Percentiles rank a stretch among this genome's conserved stretches.
Conservation (phyloP, 2,329 filamentous ascomycete genomes). For the Cercospora sesami region DNA sequence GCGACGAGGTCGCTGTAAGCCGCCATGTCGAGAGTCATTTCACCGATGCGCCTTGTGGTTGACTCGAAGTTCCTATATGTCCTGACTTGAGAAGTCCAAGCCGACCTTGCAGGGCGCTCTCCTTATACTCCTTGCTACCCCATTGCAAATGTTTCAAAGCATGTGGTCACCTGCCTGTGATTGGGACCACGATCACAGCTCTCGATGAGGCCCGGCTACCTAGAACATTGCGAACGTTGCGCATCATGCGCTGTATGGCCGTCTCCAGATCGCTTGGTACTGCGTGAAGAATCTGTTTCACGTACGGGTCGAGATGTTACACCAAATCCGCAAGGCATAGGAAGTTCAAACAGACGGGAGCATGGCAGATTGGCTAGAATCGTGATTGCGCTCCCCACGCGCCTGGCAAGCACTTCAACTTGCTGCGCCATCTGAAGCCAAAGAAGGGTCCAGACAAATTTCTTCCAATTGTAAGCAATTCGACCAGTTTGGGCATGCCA, state of each 20-base stretch:
- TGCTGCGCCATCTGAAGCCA: neutral
- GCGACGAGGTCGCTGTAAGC: slow-evolving; percentile 67
- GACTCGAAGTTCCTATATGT: neutral
- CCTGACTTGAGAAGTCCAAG: neutral
- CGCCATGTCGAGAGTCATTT: slow-evolving; percentile 66
- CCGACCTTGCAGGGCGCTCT: neutral
- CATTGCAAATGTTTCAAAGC: neutral
- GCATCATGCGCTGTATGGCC: neutral
- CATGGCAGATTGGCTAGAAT: neutral
- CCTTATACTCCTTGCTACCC: neutral
- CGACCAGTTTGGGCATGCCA: neutral
- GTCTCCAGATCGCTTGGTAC: neutral
- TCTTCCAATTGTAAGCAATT: neutral
- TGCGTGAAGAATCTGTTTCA: neutral
- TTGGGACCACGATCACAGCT: neutral
- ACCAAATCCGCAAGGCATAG: neutral
- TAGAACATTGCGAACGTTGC: neutral
- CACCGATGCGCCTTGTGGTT: slow-evolving; percentile 8
- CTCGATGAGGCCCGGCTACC: neutral
- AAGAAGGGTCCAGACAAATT: neutral
- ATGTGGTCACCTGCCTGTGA: neutral
- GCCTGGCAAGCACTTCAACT: neutral
- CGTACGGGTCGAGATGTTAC: neutral
- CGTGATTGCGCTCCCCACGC: neutral
- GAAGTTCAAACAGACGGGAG: neutral